Evolutionary conservation across 495 filamentous ascomycete genomes (phyloP), one percentile per base, ranked within the genome.

Genomic region (Alectoria sarmentosa): DNA sequence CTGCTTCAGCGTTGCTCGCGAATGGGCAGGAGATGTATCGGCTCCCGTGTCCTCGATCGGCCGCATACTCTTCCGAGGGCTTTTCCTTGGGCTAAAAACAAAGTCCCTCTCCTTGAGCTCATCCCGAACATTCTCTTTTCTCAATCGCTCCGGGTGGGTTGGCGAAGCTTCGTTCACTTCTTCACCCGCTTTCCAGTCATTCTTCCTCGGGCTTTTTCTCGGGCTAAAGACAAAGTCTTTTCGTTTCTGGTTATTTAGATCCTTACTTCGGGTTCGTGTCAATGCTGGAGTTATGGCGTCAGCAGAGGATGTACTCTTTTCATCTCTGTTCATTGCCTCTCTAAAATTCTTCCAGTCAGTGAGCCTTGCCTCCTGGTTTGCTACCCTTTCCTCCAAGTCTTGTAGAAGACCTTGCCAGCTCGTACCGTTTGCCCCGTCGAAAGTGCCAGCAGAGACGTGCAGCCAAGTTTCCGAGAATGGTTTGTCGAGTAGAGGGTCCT

Each of bases 321-420:
- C 61, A 23, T 73, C 77, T 34, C 68, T 61, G 72, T 69, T 13
- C 75, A 80, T 42, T 60, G 75, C 70, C 69, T 79, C 76, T 34
- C 84, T 82, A 67, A 89, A 90, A n/a, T 79, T 79, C 68, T 87
- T 81, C 91, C 90, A 95, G 72, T 79, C 83, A 61, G 81, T 77
- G 44, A 96, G 69, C 37, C 90, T 82, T 58, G 76, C 76, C 42
- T 81, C 81, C 69, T 94, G 89, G 8, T 79, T 73, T 54, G 77
- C 71, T 2, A 91, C 79, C 37, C 87, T 78, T 39, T 72, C 72
- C 48, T 90, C 85, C 28, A 91, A 73, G 67, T 90, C 61, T 48
- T 66, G 54, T 7, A 72, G 41, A 15, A 87, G 74, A 1, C 82
- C 64, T 13, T 69, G 66, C 11, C 75, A 74, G 36, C 74, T 72